These are phyloP conservation scores for Elaeis guineensis DNA, from an alignment of 176 grass and related monocot species.

Conservation along the genomic window DNA sequence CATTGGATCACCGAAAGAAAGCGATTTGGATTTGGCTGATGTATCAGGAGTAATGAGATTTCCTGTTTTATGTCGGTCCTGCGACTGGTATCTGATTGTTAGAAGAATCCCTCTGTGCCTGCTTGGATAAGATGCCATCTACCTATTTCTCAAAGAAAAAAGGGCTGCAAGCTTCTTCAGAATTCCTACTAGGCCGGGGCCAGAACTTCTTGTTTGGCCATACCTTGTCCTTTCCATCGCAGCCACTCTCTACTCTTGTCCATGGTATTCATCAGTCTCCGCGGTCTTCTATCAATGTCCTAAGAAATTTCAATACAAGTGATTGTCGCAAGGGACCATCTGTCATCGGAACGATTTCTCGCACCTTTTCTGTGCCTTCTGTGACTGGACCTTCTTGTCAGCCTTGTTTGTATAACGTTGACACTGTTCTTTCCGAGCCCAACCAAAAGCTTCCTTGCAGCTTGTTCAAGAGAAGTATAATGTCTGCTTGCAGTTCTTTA, in stretches of 20 bases:
- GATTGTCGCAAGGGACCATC: neutral
- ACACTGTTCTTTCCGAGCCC: neutral
- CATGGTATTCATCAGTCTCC: neutral
- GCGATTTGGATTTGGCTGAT: neutral
- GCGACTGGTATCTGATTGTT: neutral
- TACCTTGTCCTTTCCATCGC: conserved; percentile 5
- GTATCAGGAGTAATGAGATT: neutral
- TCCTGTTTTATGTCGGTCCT: neutral
- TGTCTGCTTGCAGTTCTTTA: conserved; percentile 8
- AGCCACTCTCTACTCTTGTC: neutral
- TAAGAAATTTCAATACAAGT: neutral
- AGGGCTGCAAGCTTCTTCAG: conserved; percentile 4
- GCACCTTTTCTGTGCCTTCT: neutral
- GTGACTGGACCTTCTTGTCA: neutral
- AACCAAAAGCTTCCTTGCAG: neutral
- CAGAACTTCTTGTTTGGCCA: conserved; percentile 20
- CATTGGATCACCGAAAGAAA: neutral
- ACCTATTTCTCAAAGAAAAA: neutral
- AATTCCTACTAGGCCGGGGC: conserved; percentile 13
- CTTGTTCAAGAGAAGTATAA: neutral
- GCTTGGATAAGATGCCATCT: conserved; percentile 12
- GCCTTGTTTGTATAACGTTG: neutral
- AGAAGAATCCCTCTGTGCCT: neutral
- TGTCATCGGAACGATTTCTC: neutral
- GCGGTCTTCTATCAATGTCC: neutral